Conservation (phyloP, 768 basidiomycete species). For the Porphyrellus cyaneotinctus region DNA sequence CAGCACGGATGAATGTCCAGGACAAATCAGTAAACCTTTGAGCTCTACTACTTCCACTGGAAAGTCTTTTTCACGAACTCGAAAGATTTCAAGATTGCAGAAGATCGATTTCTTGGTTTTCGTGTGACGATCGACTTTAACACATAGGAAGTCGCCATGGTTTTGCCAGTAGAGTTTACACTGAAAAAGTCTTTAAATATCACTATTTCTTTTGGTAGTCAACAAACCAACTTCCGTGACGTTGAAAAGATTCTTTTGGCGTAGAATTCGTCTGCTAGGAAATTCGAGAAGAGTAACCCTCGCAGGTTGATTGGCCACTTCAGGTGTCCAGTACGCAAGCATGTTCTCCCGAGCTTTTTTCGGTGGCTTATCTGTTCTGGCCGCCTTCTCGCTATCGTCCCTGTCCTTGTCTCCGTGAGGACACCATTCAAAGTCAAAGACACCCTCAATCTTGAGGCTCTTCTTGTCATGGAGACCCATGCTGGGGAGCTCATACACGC, state of each 20-base stretch:
- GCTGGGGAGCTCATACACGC: slow-evolving; percentile 90
- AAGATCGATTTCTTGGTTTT: slow-evolving; percentile 98
- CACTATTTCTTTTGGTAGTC: neutral
- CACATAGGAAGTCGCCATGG: slow-evolving; percentile 96
- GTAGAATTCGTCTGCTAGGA: slow-evolving; percentile 76
- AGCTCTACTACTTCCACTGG: slow-evolving; percentile 97
- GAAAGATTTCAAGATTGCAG: slow-evolving; percentile 97
- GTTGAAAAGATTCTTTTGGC: slow-evolving; percentile 97
- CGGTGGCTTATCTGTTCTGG: slow-evolving; percentile 39
- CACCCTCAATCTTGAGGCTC: slow-evolving; percentile 94
- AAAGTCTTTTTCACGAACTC: slow-evolving; percentile 94
- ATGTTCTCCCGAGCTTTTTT: slow-evolving; percentile 85
- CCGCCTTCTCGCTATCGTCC: slow-evolving; percentile 54
- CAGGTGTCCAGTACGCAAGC: slow-evolving; percentile 97
- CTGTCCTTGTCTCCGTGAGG: slow-evolving; percentile 87
- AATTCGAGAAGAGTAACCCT: slow-evolving; percentile 91
- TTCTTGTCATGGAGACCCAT: slow-evolving; percentile 97
- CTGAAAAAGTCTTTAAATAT: slow-evolving; percentile 38
- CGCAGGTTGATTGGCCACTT: slow-evolving; percentile 94
- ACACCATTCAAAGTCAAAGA: slow-evolving; percentile 98
- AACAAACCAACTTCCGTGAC: slow-evolving; percentile 78
- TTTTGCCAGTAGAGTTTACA: slow-evolving; percentile 99
- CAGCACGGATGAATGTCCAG: slow-evolving; percentile 1
- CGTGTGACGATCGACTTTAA: slow-evolving; percentile 97
- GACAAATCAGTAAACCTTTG: slow-evolving; percentile 58